These are phyloP conservation scores for Suhomyces chickasaworum DNA, from an alignment of 1,139 yeast species.

Conservation along the genomic window DNA sequence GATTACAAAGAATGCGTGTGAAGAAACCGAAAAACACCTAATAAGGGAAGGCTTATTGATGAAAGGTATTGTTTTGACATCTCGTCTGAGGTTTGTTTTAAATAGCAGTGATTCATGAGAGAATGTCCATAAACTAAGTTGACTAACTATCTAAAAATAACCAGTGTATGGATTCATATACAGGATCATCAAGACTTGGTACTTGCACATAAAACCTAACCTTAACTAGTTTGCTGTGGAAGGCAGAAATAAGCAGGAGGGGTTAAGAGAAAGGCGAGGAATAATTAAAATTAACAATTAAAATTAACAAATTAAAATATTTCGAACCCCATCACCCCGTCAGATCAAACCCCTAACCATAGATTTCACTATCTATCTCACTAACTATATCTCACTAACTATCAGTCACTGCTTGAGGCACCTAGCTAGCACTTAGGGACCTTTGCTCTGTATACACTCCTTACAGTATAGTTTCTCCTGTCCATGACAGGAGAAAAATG, in stretches of 20 bases:
- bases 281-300: too few relatives aligned
- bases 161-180: background rate
- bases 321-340: too few relatives aligned
- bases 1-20: background rate
- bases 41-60: background rate
- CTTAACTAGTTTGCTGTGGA: background rate
- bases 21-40: background rate
- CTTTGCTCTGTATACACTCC: background rate
- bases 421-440: background rate
- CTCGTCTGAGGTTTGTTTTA: background rate
- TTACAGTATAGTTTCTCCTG: background rate
- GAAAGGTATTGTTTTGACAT: background rate
- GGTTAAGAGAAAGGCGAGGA: background rate
- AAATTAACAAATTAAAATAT: too few relatives aligned
- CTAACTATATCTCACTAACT: too few relatives aligned
- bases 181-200: background rate
- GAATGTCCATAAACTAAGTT: background rate
- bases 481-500: background rate
- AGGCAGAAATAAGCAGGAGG: background rate
- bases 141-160: conserved; percentile 1
- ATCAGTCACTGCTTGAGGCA: background rate
- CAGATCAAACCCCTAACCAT: too few relatives aligned
- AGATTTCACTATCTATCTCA: too few relatives aligned
- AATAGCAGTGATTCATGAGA: background rate
- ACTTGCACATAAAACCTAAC: background rate